These are phyloP conservation scores for Naganishia vaughanmartiniae DNA, from an alignment of 768 basidiomycete genomes.

Conservation along the genomic window DNA sequence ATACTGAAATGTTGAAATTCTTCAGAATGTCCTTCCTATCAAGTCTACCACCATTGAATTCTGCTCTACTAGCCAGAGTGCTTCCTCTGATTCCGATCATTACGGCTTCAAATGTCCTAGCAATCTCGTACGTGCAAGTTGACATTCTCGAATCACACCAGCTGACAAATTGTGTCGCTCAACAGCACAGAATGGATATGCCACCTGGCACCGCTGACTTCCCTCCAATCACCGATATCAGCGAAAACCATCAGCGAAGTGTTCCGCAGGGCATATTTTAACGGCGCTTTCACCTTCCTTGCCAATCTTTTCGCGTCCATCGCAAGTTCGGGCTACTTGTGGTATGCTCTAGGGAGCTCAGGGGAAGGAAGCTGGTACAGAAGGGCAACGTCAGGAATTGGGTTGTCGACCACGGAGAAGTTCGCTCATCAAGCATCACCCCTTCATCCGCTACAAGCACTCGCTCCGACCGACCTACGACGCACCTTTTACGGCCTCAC, in stretches of 20 bases:
- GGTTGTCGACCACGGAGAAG: background rate
- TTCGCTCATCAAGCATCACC: background rate
- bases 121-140: constrained; percentile 21
- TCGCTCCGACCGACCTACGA: constrained; percentile 19
- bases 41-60: background rate
- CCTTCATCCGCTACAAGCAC: constrained; percentile 9
- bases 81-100: constrained; percentile 29
- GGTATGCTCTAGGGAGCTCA: constrained; percentile 1
- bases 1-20: background rate
- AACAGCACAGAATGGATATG: constrained; percentile 29
- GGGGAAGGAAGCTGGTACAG: constrained; percentile 1
- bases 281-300: constrained; percentile 32
- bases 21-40: constrained; percentile 17
- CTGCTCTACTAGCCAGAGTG: constrained; percentile 4
- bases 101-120: constrained; percentile 27
- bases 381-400: background rate
- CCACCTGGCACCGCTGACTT: constrained; percentile 29
- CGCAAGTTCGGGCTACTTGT: constrained; percentile 21
- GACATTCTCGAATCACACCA: too few species aligned
- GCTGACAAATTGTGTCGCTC: too few species aligned
- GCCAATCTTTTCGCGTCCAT: constrained; percentile 26
- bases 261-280: constrained; percentile 28
- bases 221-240: constrained; percentile 28
- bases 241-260: constrained; percentile 30
- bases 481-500: constrained; percentile 29